Conservation (phyloP, 306 rosid genomes). For the Fagus crenata region DNA sequence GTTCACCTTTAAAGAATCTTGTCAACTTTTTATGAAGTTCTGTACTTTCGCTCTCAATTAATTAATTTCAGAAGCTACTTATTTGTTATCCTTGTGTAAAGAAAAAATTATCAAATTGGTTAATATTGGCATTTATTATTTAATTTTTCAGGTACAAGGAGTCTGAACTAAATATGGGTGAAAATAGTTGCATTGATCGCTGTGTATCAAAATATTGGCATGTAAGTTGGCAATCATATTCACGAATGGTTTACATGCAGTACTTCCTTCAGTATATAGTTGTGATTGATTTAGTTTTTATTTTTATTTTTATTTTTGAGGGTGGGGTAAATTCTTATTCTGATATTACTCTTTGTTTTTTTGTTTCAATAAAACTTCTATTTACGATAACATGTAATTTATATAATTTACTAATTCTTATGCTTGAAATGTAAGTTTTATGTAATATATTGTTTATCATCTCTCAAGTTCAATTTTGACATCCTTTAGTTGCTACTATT, state of each 20-base stretch:
- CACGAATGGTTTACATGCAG: not conserved
- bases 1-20: slow-evolving; percentile 8
- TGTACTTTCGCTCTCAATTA: not conserved
- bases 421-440: not conserved
- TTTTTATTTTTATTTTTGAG: not conserved
- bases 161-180: slow-evolving; percentile 94
- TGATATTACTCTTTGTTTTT: not conserved
- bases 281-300: not conserved
- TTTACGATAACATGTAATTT: too few species aligned
- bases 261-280: not conserved
- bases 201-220: slow-evolving; percentile 99
- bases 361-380: not conserved
- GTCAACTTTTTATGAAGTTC: slow-evolving; percentile 9
- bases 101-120: not conserved
- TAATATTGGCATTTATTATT: not conserved
- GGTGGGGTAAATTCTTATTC: not conserved
- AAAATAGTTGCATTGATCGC: slow-evolving; percentile 95
- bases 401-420: not conserved
- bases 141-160: slow-evolving; percentile 81
- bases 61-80: not conserved
- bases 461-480: not conserved
- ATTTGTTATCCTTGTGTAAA: not conserved
- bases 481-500: not conserved
- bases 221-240: slow-evolving; percentile 46
- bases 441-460: too few species aligned